phyloP scores from a whole-genome alignment of 148 eudicot genomes.

The Nepenthes mirabilis region DNA sequence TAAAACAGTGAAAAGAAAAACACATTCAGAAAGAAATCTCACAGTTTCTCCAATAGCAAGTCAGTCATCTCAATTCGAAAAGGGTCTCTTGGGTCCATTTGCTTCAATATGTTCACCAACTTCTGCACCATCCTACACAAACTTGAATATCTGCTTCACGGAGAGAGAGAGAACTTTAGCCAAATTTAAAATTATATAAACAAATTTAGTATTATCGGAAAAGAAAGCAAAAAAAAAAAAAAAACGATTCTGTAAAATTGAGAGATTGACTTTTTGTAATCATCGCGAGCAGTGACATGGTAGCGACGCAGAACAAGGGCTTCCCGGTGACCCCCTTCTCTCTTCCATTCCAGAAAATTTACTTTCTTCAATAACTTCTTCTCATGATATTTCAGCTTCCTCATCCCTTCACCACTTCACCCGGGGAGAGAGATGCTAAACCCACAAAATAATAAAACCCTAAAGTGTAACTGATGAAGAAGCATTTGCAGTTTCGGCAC shows the following conservation, averaged over 20 bases:
- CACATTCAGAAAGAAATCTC: slow-evolving; percentile 11
- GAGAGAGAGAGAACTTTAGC: background rate
- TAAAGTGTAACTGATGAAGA: too few relatives aligned
- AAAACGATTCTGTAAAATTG: background rate
- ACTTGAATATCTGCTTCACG: slow-evolving; percentile 3
- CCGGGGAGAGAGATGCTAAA: background rate
- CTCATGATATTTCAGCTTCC: slow-evolving; percentile 77
- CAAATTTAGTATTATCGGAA: background rate
- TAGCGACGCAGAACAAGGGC: slow-evolving; percentile 61
- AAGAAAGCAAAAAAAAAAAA: background rate
- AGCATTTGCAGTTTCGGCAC: too few relatives aligned
- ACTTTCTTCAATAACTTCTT: slow-evolving; percentile 60
- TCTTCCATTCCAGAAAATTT: slow-evolving; percentile 75
- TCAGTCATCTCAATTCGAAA: slow-evolving; percentile 73
- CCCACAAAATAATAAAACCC: background rate
- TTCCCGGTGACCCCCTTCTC: slow-evolving; percentile 90
- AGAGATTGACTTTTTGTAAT: slow-evolving; percentile 68
- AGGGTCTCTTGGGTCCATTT: slow-evolving; percentile 84
- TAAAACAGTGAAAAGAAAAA: background rate
- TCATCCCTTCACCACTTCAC: slow-evolving; percentile 24
- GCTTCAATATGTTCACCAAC: slow-evolving; percentile 70
- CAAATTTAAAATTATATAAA: background rate
- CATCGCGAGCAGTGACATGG: slow-evolving; percentile 77
- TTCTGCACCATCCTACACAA: slow-evolving; percentile 77
- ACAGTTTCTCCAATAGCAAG: slow-evolving; percentile 80